Percentiles rank a stretch among this genome's conserved stretches.
These are phyloP conservation scores for Trypanosoma platydactyli DNA, from an alignment of 208 protist genomes.

Conservation along the genomic window DNA sequence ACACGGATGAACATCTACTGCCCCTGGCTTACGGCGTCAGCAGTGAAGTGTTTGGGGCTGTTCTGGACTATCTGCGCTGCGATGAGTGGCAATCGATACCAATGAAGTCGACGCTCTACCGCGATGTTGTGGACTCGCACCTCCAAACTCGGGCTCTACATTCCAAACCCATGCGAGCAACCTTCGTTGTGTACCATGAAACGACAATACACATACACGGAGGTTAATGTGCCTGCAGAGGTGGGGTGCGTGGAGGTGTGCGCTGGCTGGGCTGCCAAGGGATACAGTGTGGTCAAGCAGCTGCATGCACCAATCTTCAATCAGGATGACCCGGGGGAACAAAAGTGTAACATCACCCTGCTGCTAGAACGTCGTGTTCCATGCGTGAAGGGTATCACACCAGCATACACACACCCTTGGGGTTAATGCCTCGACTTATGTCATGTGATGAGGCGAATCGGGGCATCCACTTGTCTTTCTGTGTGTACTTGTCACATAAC, in stretches of 20 bases:
- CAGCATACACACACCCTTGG: not conserved
- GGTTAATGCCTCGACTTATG: not conserved
- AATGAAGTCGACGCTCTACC: not conserved
- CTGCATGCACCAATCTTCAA: not conserved
- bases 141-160: too few species aligned
- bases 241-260: slow-evolving; percentile 2
- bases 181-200: too few species aligned
- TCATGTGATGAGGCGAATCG: not conserved
- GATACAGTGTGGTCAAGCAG: slow-evolving; percentile 2
- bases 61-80: slow-evolving; percentile 7
- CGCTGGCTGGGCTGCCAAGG: not conserved
- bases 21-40: slow-evolving; percentile 7
- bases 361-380: slow-evolving; percentile 1
- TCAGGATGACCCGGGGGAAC: not conserved
- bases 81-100: slow-evolving; percentile 1
- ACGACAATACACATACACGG: not conserved
- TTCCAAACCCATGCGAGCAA: too few species aligned
- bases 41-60: slow-evolving; percentile 1
- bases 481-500: not conserved
- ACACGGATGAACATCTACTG: not conserved
- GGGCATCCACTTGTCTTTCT: not conserved
- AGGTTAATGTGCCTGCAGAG: slow-evolving; percentile 2
- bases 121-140: not conserved
- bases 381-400: not conserved
- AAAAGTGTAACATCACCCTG: not conserved